Evolutionary conservation across 768 basidiomycete species (phyloP), one percentile per base, ranked within the genome.

Genomic region (Lentinula aciculospora): DNA sequence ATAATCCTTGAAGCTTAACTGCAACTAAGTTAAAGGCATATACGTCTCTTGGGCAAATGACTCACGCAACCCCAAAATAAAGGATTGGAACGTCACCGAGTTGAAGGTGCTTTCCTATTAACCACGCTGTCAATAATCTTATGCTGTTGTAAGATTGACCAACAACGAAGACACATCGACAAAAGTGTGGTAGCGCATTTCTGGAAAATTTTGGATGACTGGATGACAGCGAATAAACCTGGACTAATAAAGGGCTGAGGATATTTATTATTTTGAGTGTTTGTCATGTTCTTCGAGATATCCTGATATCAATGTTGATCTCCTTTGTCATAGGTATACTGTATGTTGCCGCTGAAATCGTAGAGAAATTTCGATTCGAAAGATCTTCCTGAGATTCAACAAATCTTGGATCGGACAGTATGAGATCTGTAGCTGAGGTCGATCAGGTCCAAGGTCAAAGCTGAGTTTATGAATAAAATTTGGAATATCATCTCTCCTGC

Each of bases 21-120:
- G 5, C n/a, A 1, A 25, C 58, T 62, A 36, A 98, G 96, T 99
- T 27, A 96, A 96, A 70, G 97, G 97, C 1, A 80, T 99, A 25
- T 93, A 97, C 69, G 87, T 98, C 21, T 84, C 92, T n/a, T 94
- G 94, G 90, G 81, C 89, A 44, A 94, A 93, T 64, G 94, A 97
- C 63, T 89, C 92, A 7, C 85, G 88, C 21, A 96, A 97, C 61
- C 69, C 83, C 0, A 92, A 88, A 62, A 89, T 96, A 61, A 89
- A 89, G 69, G 93, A 96, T 60, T 98, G 97, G 97, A 98, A 98
- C 63, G 96, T 99, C 17, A 90, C 90, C 0, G 92, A 96, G 66
- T 80, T 98, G 61, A 94, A 92, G 81, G 95, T 91, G 61, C 48
- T 42, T 42, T 57, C 40, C 9, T 34, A 21, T 54, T 51, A 0